These are phyloP conservation scores for Cercospora berteroae DNA, from an alignment of 2,329 filamentous ascomycete genomes.

Conservation along the genomic window DNA sequence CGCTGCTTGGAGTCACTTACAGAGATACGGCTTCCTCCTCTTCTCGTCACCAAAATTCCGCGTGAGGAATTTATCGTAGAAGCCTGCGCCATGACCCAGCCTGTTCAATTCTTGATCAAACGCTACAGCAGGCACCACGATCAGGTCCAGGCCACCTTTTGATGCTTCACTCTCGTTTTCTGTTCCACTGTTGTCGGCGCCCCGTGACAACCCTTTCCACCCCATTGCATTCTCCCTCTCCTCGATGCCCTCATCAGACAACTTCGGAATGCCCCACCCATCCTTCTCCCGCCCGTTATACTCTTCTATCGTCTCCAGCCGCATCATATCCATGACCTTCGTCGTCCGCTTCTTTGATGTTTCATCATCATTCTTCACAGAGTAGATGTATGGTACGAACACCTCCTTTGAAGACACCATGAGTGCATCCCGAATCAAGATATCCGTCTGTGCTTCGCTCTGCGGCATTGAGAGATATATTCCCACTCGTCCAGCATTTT, in stretches of 20 bases:
- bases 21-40: conserved; percentile 56
- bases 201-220: conserved; percentile 51
- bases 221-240: conserved; percentile 72
- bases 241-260: conserved; percentile 63
- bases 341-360: conserved; percentile 41
- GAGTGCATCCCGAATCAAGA: conserved; percentile 78
- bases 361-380: conserved; percentile 1
- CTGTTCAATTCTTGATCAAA: conserved; percentile 76
- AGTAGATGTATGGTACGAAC: conserved; percentile 80
- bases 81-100: conserved; percentile 91
- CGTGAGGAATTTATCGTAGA: conserved; percentile 91
- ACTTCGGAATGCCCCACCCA: conserved; percentile 92
- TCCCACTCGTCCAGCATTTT: conserved; percentile 70
- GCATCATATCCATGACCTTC: conserved; percentile 93
- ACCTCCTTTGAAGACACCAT: too few species aligned
- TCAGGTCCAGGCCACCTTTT: conserved; percentile 66
- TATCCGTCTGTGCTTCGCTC: conserved; percentile 79
- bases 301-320: conserved; percentile 68
- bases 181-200: conserved; percentile 32
- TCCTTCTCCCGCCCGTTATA: conserved; percentile 75
- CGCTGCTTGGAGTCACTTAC: conserved; percentile 43
- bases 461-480: conserved; percentile 92
- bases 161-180: conserved; percentile 13
- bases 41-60: conserved; percentile 56
- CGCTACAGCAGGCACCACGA: conserved; percentile 88